Evolutionary conservation across 2,329 filamentous ascomycete genomes (phyloP).

Genomic region (Torrubiellomyces zombiae): DNA sequence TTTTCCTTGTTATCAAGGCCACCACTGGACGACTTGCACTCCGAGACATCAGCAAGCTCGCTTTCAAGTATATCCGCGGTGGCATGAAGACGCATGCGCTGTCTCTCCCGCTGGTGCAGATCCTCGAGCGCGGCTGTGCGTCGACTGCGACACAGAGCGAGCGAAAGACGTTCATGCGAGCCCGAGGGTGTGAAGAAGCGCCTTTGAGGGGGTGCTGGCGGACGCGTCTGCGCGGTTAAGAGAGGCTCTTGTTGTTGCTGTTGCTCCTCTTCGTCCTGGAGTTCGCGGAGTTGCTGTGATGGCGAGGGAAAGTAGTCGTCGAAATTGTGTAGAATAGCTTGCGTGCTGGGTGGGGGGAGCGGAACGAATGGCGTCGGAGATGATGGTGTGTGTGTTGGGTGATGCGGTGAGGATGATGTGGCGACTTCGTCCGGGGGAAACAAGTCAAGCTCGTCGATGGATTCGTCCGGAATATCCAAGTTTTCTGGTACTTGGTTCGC

Average conservation of each 20-base stretch:
- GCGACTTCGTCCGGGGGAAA: slow-evolving; percentile 1
- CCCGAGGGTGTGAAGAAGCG: slow-evolving; percentile 23
- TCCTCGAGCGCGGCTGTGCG: slow-evolving; percentile 16
- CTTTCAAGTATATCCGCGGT: too few relatives aligned
- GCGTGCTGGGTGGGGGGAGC: slow-evolving; percentile 26
- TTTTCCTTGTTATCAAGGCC: slow-evolving; percentile 12
- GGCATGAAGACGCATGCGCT: too few relatives aligned
- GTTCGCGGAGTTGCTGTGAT: slow-evolving; percentile 36
- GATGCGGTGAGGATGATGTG: neutral
- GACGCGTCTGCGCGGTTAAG: slow-evolving; percentile 6
- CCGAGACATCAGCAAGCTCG: too few relatives aligned
- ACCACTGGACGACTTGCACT: too few relatives aligned
- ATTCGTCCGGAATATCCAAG: neutral
- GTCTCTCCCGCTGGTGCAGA: slow-evolving; percentile 11
- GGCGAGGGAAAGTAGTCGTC: slow-evolving; percentile 40
- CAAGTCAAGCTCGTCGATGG: neutral
- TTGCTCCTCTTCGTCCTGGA: slow-evolving; percentile 23
- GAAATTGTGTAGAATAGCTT: slow-evolving; percentile 32
- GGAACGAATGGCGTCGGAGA: slow-evolving; percentile 6
- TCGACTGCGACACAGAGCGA: slow-evolving; percentile 18
- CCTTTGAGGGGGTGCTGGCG: slow-evolving; percentile 4
- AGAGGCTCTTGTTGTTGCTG: slow-evolving; percentile 5
- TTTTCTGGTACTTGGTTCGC: too few relatives aligned
- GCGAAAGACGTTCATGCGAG: slow-evolving; percentile 15
- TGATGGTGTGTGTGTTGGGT: slow-evolving; percentile 2